Base-by-base conservation (phyloP, 2,329 filamentous ascomycete species). In the Arachnomyces sp. region DNA sequence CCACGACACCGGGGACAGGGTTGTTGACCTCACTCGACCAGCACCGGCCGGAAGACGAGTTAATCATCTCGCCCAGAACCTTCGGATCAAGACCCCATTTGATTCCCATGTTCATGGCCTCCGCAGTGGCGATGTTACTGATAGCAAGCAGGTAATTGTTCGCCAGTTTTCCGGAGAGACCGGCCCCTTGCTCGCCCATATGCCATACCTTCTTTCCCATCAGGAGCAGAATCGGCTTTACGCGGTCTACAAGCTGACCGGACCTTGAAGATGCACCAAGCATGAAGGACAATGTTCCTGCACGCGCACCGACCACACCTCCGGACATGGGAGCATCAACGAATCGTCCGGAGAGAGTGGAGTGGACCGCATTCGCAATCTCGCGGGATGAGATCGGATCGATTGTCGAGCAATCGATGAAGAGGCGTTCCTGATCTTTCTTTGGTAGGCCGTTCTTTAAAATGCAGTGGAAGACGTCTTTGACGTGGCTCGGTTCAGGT, bases 11-110 rank as follows among this genome's bases (percentile, higher is more conserved):
- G 8, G 80, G 80, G 3, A 96, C 88, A 0, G 92, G 92, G 59
- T 96, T 96, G 66, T 98, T 98, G 46, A 94, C 72, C 66, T 95
- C 89, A 54, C 83, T 92, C 1, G 90, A 88, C 92, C 92, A 98
- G 72, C 89, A 96, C 49, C 75, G 78, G n/a, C 92, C 92, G 0
- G 90, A 95, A 52, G 86, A 92, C 3, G 84, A 84, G 60, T 95
- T 96, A 68, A 98, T 86, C 63, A 98, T 80, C 38, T 82, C 80
- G 0, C 86, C 84, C 2, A 98, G 73, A 6, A 79, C 80, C 44
- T 75, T 77, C 1, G 77, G 70, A 41, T 82, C 72, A 7, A 82
- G 66, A 2, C 78, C 78, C 73, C 75, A 80, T 36, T 71, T 67
- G 29, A 80, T 69, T 3, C 77, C 78, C 57, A 82, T 71, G 44